phyloP scores from a whole-genome alignment of 2,329 filamentous ascomycete genomes.

The Xylaria sp. region DNA sequence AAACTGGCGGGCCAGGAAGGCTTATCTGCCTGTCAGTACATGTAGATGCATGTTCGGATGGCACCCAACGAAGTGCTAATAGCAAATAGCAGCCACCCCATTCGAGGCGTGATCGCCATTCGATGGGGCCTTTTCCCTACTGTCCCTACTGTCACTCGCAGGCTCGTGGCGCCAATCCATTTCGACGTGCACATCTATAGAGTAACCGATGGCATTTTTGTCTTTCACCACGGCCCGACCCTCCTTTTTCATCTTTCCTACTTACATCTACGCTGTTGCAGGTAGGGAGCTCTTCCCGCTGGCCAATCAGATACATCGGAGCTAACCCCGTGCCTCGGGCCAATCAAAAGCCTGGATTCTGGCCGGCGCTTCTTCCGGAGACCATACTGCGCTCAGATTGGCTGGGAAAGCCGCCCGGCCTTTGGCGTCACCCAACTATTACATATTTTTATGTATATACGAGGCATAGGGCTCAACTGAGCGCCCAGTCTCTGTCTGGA shows the following conservation, averaged over 20 bases:
- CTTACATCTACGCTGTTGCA: too few relatives aligned
- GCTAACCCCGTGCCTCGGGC: neutral
- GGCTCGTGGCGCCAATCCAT: neutral
- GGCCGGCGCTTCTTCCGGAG: neutral
- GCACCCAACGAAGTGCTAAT: neutral
- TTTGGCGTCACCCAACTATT: constrained; percentile 10
- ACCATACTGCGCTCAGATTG: constrained; percentile 5
- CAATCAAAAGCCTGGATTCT: neutral
- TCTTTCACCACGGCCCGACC: too few relatives aligned
- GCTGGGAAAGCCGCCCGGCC: neutral
- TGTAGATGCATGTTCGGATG: neutral
- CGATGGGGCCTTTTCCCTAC: too few relatives aligned
- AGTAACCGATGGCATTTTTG: too few relatives aligned
- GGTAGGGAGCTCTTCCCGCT: neutral
- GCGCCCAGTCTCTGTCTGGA: neutral
- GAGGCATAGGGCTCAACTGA: neutral
- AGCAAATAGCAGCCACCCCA: neutral
- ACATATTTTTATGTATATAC: constrained; percentile 4
- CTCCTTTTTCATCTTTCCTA: too few relatives aligned
- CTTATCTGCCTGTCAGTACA: neutral
- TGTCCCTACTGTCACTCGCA: neutral
- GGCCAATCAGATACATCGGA: constrained; percentile 21
- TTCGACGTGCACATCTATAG: neutral
- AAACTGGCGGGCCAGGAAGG: neutral
- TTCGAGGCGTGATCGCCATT: neutral